Evolutionary conservation across 768 basidiomycete species (phyloP), one percentile per base, ranked within the genome.

Genomic region (Collybia sordida): DNA sequence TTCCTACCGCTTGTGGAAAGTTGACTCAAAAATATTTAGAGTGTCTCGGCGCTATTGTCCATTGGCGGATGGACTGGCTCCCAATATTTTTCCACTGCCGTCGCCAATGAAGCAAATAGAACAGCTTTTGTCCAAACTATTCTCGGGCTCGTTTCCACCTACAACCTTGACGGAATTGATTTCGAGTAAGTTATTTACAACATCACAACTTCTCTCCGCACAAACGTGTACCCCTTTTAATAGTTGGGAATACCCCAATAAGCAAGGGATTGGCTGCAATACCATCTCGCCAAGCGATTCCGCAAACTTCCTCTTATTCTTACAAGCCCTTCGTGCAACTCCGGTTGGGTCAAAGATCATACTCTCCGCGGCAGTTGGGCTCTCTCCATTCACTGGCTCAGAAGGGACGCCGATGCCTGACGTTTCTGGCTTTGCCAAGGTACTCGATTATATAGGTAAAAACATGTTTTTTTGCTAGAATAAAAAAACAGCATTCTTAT

Each of bases 161-260:
- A 85, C 60, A 37, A 66, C 0, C 64, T 88, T 0, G 83, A 83
- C 51, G 84, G 85, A 12, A 64, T 88, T 42, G 79, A 85, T 47
- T 73, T 78, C 41, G 76, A 78, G 76, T 76, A 52, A 45, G 72
- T 61, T n/a, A 15, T 19, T 40, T 9, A 18, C 25, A 45, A 12
- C 36, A 23, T 19, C 3, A n/a, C 9, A 24, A 3, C 22, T 3
- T 3, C 31, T 7, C 19, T 6, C 15, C 28, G 18, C 27, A 18
- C 21, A 31, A n/a, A 39, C 47, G 28, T 56, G 31, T n/a, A n/a
- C n/a, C n/a, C 36, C 34, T 24, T 24, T 41, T 34, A 49, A 51
- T 46, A 78, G 78, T 59, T 95, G 93, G 92, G 93, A 96, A 67
- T 93, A 88, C 62, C 93, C 93, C 1, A 80, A 75, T 47, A 56